Percentiles rank a stretch among this genome's conserved stretches.
These are phyloP conservation scores for Microcera coccophila DNA, from an alignment of 2,329 filamentous ascomycete genomes.

Conservation along the genomic window DNA sequence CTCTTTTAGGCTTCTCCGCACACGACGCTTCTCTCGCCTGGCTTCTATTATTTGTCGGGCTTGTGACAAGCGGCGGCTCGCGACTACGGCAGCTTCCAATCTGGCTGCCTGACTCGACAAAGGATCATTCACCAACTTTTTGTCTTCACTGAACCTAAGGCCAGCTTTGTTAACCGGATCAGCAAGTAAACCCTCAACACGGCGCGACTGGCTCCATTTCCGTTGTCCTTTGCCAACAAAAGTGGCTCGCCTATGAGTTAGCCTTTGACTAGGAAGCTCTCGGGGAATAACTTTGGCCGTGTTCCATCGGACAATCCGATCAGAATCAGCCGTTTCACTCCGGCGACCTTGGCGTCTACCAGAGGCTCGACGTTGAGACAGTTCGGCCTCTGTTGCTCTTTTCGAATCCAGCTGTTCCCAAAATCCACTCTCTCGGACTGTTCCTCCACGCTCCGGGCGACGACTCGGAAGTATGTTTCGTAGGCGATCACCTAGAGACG, in stretches of 20 bases:
- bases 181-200: constrained; percentile 3
- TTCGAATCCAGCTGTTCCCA: constrained; percentile 23
- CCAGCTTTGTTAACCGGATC: not conserved
- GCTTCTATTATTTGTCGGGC: constrained; percentile 23
- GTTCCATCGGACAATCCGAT: constrained; percentile 35
- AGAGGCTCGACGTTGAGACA: constrained; percentile 7
- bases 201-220: constrained; percentile 19
- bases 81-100: constrained; percentile 1
- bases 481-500: constrained; percentile 40
- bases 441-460: constrained; percentile 49
- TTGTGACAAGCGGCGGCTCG: not conserved
- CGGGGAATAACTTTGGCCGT: constrained; percentile 28
- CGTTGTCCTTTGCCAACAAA: not conserved
- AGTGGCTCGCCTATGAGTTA: not conserved
- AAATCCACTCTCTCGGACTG: constrained; percentile 34
- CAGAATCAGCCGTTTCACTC: constrained; percentile 25
- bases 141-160: constrained; percentile 1
- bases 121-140: constrained; percentile 4
- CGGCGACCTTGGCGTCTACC: constrained; percentile 15
- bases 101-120: not conserved
- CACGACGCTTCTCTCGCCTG: constrained; percentile 31
- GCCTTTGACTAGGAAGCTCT: not conserved
- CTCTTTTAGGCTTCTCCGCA: constrained; percentile 46
- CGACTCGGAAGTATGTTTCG: constrained; percentile 46
- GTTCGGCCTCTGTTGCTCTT: not conserved